Evolutionary conservation across 1,139 yeast species (phyloP), one percentile per base, ranked within the genome.

Genomic region (Chernovozyma aurita): DNA sequence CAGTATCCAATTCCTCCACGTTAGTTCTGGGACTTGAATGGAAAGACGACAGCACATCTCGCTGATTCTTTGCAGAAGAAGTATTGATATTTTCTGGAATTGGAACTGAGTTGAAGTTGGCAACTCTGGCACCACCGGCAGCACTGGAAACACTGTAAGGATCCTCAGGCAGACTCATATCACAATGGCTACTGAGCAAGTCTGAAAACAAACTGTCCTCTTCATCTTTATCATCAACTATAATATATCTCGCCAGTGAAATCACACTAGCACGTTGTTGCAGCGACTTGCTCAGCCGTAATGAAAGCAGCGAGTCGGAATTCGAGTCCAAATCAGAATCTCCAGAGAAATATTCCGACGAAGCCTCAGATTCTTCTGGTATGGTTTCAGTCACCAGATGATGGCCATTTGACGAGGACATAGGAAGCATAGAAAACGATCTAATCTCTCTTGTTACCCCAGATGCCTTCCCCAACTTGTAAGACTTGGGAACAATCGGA

Each of bases 301-400:
- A 26, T 7, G 28, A 26, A 26, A 26, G 28, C 12, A 26, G 28
- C 9, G 28, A 20, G 16, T 24, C 26, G 16, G 28, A 24, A 18
- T 22, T 28, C 17, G 31, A n/a, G 16, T 33, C 31, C n/a, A 14
- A n/a, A 13, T 28, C 31, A 6, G 31, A 13, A 24, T 18, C 21
- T 11, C 20, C 28, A 13, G 20, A 15, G 12, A 16, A 20, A 22
- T 16, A 28, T 24, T 20, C 14, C 8, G 30, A n/a, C 8, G 18
- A 33, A 16, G 18, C 15, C 22, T 36, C 30, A 13, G 17, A 14
- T 18, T 28, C 42, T 24, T 33, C 36, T 18, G 32, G 26, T 26
- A 36, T 25, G 7, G 30, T 28, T 15, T 28, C 30, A 8, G 30
- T 28, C 13, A 28, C 22, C 20, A 8, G 18, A 18, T 14, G 20